Evolutionary conservation across 2,329 filamentous ascomycete species (phyloP).

Genomic region (Trichophyton schoenleinii): DNA sequence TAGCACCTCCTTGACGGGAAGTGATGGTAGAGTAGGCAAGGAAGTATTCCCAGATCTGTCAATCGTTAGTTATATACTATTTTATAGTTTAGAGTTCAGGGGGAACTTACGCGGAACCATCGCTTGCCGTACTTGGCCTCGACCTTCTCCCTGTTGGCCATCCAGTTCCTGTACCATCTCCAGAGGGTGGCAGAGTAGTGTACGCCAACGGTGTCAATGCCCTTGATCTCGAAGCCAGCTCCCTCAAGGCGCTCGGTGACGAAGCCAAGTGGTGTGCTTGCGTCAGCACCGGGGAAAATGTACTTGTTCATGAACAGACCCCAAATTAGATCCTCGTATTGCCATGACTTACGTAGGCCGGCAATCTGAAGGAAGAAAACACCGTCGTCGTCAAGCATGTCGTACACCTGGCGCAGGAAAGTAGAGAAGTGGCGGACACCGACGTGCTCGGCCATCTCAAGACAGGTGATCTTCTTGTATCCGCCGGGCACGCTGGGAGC

Average conservation of each 20-base stretch:
- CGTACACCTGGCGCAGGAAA: constrained; percentile 77
- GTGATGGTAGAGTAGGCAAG: constrained; percentile 73
- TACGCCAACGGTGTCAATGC: constrained; percentile 82
- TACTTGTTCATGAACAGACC: constrained; percentile 99
- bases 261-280: constrained; percentile 81
- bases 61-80: neutral
- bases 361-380: constrained; percentile 93
- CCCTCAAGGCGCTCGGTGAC: constrained; percentile 75
- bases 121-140: constrained; percentile 86
- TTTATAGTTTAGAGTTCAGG: neutral
- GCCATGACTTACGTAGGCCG: constrained; percentile 87
- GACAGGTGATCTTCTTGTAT: constrained; percentile 91
- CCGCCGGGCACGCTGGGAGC: constrained; percentile 64
- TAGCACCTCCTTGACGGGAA: constrained; percentile 70
- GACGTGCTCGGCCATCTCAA: constrained; percentile 98
- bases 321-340: constrained; percentile 97
- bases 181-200: constrained; percentile 95
- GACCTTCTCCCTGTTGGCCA: constrained; percentile 84
- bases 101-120: constrained; percentile 74
- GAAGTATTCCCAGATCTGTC: constrained; percentile 81
- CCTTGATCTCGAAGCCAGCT: constrained; percentile 82
- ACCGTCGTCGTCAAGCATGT: constrained; percentile 95
- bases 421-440: constrained; percentile 74
- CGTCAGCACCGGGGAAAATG: constrained; percentile 92
- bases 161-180: constrained; percentile 98